Conservation (phyloP, 2,329 filamentous ascomycete genomes). For the Xylariaceae sp. region DNA sequence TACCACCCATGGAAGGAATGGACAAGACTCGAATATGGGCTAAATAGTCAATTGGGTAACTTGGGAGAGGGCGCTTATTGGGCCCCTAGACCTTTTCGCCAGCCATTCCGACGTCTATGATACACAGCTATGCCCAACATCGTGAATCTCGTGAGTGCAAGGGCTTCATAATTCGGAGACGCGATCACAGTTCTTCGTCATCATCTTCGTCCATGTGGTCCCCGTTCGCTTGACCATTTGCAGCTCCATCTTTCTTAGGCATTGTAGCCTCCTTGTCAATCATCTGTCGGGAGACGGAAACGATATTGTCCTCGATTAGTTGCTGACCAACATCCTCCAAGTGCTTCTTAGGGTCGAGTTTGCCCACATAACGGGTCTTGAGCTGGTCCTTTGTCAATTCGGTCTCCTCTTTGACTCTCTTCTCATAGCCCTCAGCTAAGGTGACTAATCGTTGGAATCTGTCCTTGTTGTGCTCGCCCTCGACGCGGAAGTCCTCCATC, state of each 20-base stretch:
- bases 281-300: slow-evolving; percentile 97
- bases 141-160: too few relatives aligned
- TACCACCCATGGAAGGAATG: too few relatives aligned
- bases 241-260: slow-evolving; percentile 61
- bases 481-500: slow-evolving; percentile 91
- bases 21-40: too few relatives aligned
- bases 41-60: too few relatives aligned
- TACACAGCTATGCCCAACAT: slow-evolving; percentile 22
- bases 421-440: slow-evolving; percentile 94
- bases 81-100: slow-evolving; percentile 10
- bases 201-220: slow-evolving; percentile 67
- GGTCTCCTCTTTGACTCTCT: slow-evolving; percentile 97
- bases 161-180: slow-evolving; percentile 23
- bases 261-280: slow-evolving; percentile 98
- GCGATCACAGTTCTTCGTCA: slow-evolving; percentile 50
- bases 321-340: slow-evolving; percentile 94
- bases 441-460: slow-evolving; percentile 82
- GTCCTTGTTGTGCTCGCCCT: slow-evolving; percentile 82
- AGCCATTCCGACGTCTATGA: slow-evolving; percentile 30
- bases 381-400: slow-evolving; percentile 95
- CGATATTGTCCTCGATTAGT: slow-evolving; percentile 98
- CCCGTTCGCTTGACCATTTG: slow-evolving; percentile 49
- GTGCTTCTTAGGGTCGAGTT: slow-evolving; percentile 99
- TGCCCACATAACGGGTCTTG: slow-evolving; percentile 98
- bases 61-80: neutral